Base-by-base conservation (phyloP, 139 green algal genomes). In the Parachlorella kessleri region DNA sequence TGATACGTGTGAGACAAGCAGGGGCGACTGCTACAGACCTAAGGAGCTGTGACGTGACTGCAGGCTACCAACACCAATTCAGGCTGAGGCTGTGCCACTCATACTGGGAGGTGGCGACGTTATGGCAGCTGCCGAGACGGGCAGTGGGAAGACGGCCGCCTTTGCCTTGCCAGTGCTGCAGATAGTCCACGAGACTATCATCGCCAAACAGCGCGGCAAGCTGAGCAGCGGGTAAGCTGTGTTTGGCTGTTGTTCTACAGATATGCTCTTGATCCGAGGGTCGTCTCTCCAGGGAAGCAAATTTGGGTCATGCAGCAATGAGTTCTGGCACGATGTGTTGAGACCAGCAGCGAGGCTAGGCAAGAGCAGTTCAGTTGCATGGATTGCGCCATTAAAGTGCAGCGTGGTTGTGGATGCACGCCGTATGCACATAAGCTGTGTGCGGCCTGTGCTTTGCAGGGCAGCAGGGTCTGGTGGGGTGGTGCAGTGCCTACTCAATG, bases 121-220 rank as follows among this genome's bases (percentile, higher is more conserved):
- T 6, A 91, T 97, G 91, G 94, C 94, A 37, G 94, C 94, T 18
- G 94, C 94, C 21, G 94, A 98, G 77, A 98, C 94, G 2, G 94
- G 94, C 73, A 95, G 88, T 70, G 94, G 94, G 76, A 98, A 98
- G 86, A 98, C 94, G 8, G 89, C 90, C 28, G 90, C 94, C 33
- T 97, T 97, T 85, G 92, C 84, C n/a, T 85, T 98, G 59, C 94
- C 94, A 0, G 79, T 98, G 5, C 73, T 98, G 39, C 94, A 97
- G 77, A 81, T 93, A 28, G 87, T 93, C 26, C 87, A 94, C 76
- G 90, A 95, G 76, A 80, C 75, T 3, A 71, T 92, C 38, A 55
- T 40, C 30, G 54, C 14, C 32, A 55, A 70, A 35, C 79, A 73
- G 14, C 55, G n/a, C 6, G 64, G 48, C 37, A 64, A 42, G 73